phyloP scores from a whole-genome alignment of 1,284 basidiomycete species.

The Takashimella koratensis region DNA sequence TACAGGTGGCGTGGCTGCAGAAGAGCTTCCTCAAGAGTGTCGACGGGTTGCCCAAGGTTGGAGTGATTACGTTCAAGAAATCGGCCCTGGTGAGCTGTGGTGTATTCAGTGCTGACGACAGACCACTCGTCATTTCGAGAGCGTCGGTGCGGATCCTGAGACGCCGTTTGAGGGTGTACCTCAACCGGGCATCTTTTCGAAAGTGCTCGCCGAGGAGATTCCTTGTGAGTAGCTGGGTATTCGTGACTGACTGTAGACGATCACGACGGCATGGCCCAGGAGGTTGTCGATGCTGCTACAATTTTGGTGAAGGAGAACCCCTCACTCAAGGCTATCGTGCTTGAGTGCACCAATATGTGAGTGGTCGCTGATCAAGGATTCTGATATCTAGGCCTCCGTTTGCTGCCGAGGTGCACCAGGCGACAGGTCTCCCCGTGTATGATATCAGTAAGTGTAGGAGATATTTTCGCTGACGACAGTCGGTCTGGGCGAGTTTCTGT shows the following conservation, averaged over 20 bases:
- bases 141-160: conserved; percentile 16
- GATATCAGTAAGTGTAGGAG: too few relatives aligned
- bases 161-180: conserved; percentile 20
- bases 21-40: conserved; percentile 20
- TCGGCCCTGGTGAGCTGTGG: conserved; percentile 17
- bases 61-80: conserved; percentile 27
- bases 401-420: conserved; percentile 19
- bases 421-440: conserved; percentile 21
- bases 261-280: conserved; percentile 26
- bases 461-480: too few relatives aligned
- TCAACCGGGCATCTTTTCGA: conserved; percentile 16
- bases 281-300: conserved; percentile 22
- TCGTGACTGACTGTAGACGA: conserved; percentile 21
- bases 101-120: neutral
- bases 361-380: too few relatives aligned
- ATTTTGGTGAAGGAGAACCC: conserved; percentile 10
- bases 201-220: conserved; percentile 16
- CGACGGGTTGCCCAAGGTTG: conserved; percentile 14
- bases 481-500: conserved; percentile 24
- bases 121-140: conserved; percentile 15
- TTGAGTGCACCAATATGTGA: conserved; percentile 38
- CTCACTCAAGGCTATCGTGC: conserved; percentile 23
- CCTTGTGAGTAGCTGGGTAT: conserved; percentile 13
- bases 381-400: too few relatives aligned
- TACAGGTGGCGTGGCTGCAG: conserved; percentile 29